Evolutionary conservation across 1,139 yeast species (phyloP), one percentile per base, ranked within the genome.

Genomic region (Magnusiomyces suaveolens): DNA sequence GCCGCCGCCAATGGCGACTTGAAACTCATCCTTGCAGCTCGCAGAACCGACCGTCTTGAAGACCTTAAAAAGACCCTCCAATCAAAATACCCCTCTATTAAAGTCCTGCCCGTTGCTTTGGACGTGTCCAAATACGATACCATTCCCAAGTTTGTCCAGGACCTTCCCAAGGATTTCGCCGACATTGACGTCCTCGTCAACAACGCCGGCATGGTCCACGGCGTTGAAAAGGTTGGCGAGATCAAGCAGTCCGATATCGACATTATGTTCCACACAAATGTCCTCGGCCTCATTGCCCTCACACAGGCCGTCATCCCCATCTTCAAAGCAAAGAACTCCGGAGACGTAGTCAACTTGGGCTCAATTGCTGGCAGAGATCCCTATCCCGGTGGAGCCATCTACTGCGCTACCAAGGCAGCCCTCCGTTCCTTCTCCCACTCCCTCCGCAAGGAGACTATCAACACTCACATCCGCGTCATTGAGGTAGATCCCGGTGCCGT

Each of bases 401-500:
- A 88, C 72, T 87, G 96, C 72, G 85, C 95, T n/a, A 80, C 92
- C 52, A 88, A 88, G 70, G 87, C 89, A 46, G 87, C 92, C 23
- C 80, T 88, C 36, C 78, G 82, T 60, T 84, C 89, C 0, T 88
- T 88, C 68, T 78, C 90, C 21, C 82, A 83, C 51, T 77, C 87
- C 3, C 75, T 87, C 69, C 79, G 96, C 69, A 85, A 85, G 69
- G 96, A 88, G 69, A 75, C 83, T 65, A 81, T 87, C 60, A 74
- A 76, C 66, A 84, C 95, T 39, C 77, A 79, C 55, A 81, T 87
- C 60, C 77, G 96, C 65, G 89, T 87, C 54, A 79, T 88, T 62
- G 94, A 87, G 67, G 78, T 87, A 52, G 90, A 87, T 58, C 96
- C 96, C 10, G 96, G 96, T 64, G 82, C 84, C 49, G 95, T 87